Evolutionary conservation across 805 yeast genomes (phyloP).

Genomic region (Metschnikowia lochheadii): DNA sequence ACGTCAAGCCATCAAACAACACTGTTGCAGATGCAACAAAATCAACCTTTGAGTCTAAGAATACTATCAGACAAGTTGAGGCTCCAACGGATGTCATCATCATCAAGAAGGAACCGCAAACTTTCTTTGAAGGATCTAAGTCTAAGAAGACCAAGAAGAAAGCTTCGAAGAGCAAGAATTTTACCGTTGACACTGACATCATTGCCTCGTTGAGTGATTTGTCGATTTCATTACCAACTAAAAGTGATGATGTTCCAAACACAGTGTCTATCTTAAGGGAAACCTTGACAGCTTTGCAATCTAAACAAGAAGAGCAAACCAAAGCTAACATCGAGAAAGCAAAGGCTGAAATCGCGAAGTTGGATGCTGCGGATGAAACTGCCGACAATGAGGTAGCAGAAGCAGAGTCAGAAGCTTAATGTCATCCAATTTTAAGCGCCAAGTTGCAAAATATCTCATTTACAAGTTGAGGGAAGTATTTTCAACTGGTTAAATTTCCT

Average conservation of each 20-base stretch:
- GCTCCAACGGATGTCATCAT: slow-evolving; percentile 62
- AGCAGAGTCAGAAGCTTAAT: not conserved
- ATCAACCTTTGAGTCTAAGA: slow-evolving; percentile 20
- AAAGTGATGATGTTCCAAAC: slow-evolving; percentile 62
- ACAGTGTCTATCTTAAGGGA: slow-evolving; percentile 65
- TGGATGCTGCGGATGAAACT: slow-evolving; percentile 44
- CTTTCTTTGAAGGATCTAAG: slow-evolving; percentile 48
- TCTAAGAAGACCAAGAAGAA: slow-evolving; percentile 46
- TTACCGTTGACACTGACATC: slow-evolving; percentile 75
- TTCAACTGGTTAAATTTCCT: not conserved
- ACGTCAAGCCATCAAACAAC: slow-evolving; percentile 52
- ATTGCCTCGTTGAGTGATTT: slow-evolving; percentile 74
- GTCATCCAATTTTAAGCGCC: not conserved
- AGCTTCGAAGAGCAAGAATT: slow-evolving; percentile 45
- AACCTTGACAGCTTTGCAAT: slow-evolving; percentile 64
- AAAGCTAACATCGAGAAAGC: slow-evolving; percentile 71
- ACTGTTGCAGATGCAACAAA: slow-evolving; percentile 24
- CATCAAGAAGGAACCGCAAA: slow-evolving; percentile 59
- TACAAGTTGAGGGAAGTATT: not conserved
- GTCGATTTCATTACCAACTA: slow-evolving; percentile 73
- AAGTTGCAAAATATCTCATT: not conserved
- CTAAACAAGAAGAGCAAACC: slow-evolving; percentile 78
- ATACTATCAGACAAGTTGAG: slow-evolving; percentile 47
- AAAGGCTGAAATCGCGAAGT: slow-evolving; percentile 67
- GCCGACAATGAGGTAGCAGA: slow-evolving; percentile 37